Evolutionary conservation across 2,329 filamentous ascomycete species (phyloP).

Genomic region (Pochonia chlamydosporia): DNA sequence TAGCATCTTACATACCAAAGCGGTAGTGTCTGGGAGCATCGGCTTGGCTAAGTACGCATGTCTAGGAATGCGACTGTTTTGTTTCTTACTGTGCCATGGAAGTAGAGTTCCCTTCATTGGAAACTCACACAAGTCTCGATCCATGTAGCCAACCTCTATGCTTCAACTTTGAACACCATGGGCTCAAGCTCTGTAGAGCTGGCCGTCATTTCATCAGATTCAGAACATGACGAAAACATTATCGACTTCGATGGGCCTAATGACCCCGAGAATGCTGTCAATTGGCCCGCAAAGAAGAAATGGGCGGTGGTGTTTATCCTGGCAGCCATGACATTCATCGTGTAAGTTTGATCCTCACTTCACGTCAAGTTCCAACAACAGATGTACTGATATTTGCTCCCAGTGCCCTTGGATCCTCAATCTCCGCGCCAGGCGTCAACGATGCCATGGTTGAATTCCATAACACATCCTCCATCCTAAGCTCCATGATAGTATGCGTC

Average conservation of each 20-base stretch:
- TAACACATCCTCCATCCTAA: background rate
- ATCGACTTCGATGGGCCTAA: too few species aligned
- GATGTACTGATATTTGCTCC: background rate
- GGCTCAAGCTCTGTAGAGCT: background rate
- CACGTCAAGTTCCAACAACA: background rate
- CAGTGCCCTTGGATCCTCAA: constrained; percentile 1
- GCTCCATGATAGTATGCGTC: constrained; percentile 2
- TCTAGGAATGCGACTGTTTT: too few species aligned
- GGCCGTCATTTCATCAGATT: background rate
- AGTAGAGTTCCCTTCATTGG: too few species aligned
- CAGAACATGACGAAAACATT: constrained; percentile 3
- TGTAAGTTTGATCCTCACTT: constrained; percentile 12
- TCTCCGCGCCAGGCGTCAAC: constrained; percentile 1
- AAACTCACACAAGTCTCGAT: too few species aligned
- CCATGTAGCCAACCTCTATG: too few species aligned
- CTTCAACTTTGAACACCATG: background rate
- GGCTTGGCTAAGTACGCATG: too few species aligned
- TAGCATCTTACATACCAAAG: too few species aligned
- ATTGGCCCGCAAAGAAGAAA: constrained; percentile 51
- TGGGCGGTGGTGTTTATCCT: constrained; percentile 28
- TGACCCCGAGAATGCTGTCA: constrained; percentile 59
- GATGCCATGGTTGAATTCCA: background rate
- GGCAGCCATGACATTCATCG: constrained; percentile 20
- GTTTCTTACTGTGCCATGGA: too few species aligned
- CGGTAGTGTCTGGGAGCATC: too few species aligned